Percentiles rank a stretch among this genome's conserved stretches.
Evolutionary conservation across 345 rosid species (phyloP).

Genomic region (Balakata baccata): DNA sequence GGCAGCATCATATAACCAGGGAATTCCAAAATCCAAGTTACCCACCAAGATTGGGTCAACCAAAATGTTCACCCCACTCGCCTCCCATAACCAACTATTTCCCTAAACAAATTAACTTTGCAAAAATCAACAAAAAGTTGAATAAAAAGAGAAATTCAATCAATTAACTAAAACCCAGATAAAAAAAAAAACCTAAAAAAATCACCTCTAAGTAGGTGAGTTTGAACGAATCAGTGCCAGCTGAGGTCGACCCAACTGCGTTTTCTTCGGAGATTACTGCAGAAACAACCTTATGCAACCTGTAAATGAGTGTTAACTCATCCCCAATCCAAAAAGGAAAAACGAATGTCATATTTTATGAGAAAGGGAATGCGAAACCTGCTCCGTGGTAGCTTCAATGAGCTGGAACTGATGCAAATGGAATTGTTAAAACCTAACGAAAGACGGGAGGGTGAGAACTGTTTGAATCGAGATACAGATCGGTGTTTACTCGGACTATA

Average conservation of each 20-base stretch:
- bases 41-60: constrained; percentile 90
- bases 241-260: constrained; percentile 45
- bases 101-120: constrained; percentile 41
- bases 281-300: constrained; percentile 35
- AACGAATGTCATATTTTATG: neutral
- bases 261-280: constrained; percentile 66
- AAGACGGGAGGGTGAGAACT: constrained; percentile 23
- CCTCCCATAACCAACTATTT: constrained; percentile 91
- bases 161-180: constrained; percentile 1
- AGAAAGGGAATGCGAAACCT: neutral
- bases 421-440: constrained; percentile 12
- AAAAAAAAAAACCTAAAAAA: neutral
- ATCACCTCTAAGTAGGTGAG: constrained; percentile 83
- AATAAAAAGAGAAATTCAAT: neutral
- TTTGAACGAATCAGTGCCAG: constrained; percentile 49
- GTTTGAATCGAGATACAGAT: constrained; percentile 20
- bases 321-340: too few relatives aligned
- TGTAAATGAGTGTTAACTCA: neutral
- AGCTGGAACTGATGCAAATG: constrained; percentile 15
- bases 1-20: constrained; percentile 86
- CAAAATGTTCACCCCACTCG: constrained; percentile 56
- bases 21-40: constrained; percentile 90
- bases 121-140: constrained; percentile 2
- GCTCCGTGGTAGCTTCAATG: constrained; percentile 34
- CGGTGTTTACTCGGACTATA: constrained; percentile 23